Percentiles rank a stretch among this genome's conserved stretches.
Conservation (phyloP, 208 protist genomes). For the Porcisia deanei region DNA sequence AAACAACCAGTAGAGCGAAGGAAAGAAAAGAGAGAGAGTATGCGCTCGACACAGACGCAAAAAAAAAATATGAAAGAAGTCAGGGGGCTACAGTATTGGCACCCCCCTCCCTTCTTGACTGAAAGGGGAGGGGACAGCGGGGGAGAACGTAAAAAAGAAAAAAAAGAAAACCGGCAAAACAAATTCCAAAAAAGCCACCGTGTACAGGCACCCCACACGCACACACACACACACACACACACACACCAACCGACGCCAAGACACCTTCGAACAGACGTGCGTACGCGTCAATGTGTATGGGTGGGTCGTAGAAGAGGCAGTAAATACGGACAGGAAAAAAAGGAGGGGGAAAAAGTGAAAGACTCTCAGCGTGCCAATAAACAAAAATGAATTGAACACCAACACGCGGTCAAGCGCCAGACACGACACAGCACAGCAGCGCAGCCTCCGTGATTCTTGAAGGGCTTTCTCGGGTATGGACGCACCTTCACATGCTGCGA, state of each 20-base stretch:
- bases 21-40: too few relatives aligned
- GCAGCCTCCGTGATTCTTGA: neutral
- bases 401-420: neutral
- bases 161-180: neutral
- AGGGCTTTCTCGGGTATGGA: too few relatives aligned
- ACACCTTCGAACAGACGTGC: too few relatives aligned
- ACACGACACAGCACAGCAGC: neutral
- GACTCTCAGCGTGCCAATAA: neutral
- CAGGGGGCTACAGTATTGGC: too few relatives aligned
- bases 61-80: too few relatives aligned
- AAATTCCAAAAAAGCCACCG: neutral
- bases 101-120: too few relatives aligned
- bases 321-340: neutral
- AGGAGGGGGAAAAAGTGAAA: neutral
- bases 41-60: too few relatives aligned
- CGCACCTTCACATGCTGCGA: too few relatives aligned
- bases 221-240: neutral
- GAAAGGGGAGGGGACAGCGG: neutral
- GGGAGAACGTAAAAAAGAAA: neutral
- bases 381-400: neutral
- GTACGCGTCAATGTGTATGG: neutral
- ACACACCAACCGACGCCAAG: neutral
- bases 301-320: neutral
- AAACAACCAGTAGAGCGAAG: neutral
- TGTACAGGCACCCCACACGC: too few relatives aligned